phyloP scores from a whole-genome alignment of 176 grass and related monocot species.

The Cymbopogon citratus region DNA sequence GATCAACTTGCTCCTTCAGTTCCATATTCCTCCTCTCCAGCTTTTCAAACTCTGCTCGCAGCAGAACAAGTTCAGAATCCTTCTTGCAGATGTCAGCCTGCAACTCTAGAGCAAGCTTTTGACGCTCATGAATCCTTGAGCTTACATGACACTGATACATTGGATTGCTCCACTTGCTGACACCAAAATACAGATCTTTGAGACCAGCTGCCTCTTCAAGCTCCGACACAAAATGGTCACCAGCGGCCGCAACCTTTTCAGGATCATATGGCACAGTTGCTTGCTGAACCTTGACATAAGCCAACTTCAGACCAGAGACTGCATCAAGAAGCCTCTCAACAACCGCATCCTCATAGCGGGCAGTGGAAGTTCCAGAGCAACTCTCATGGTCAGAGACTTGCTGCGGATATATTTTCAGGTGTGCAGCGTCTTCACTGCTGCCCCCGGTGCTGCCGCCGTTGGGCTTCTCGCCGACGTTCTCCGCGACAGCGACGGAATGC shows the following conservation, averaged over 20 bases:
- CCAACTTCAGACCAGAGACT: constrained; percentile 56
- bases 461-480: constrained; percentile 14
- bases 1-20: constrained; percentile 33
- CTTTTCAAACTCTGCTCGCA: constrained; percentile 48
- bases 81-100: constrained; percentile 57
- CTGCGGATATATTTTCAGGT: constrained; percentile 47
- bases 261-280: constrained; percentile 57
- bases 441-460: constrained; percentile 32
- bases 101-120: constrained; percentile 45
- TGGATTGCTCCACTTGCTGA: constrained; percentile 29
- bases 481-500: constrained; percentile 44
- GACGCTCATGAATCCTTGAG: constrained; percentile 47
- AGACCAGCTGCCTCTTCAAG: constrained; percentile 45
- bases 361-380: constrained; percentile 3
- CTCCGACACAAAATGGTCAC: constrained; percentile 45
- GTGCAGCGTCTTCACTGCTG: constrained; percentile 29
- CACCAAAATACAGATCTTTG: constrained; percentile 46
- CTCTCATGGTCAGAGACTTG: constrained; percentile 20
- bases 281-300: constrained; percentile 67
- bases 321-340: constrained; percentile 50
- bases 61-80: constrained; percentile 49
- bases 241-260: constrained; percentile 35
- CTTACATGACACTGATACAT: constrained; percentile 32
- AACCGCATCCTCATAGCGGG: constrained; percentile 40
- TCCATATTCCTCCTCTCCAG: constrained; percentile 42